A percentile compares a stretch with the other conserved stretches of the same genome.
phyloP scores from a whole-genome alignment of 495 filamentous ascomycete genomes.

The Pseudevernia furfuracea region DNA sequence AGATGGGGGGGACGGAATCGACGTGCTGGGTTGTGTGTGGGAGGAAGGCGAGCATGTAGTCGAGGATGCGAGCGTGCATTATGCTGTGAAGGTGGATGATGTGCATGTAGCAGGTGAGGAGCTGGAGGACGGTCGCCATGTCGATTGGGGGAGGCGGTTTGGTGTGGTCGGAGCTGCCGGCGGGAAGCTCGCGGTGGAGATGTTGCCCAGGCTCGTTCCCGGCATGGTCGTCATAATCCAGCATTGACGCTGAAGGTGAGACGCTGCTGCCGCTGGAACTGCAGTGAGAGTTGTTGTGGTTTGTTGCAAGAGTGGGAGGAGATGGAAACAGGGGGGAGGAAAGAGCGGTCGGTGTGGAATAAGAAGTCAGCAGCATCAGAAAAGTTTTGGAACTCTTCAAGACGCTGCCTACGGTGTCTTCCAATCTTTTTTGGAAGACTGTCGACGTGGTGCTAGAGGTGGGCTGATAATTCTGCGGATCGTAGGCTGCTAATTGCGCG shows the following conservation, averaged over 20 bases:
- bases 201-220: background rate
- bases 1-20: conserved; percentile 11
- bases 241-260: conserved; percentile 4
- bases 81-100: conserved; percentile 19
- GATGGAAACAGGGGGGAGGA: background rate
- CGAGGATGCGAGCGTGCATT: conserved; percentile 13
- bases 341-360: background rate
- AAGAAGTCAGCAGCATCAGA: conserved; percentile 12
- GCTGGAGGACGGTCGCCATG: conserved; percentile 17
- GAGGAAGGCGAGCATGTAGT: conserved; percentile 7
- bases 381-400: conserved; percentile 17
- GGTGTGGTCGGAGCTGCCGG: background rate
- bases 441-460: background rate
- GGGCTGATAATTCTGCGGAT: background rate
- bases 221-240: conserved; percentile 8
- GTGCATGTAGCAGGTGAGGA: conserved; percentile 20
- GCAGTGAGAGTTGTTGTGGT: background rate
- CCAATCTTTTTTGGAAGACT: conserved; percentile 7
- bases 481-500: conserved; percentile 4
- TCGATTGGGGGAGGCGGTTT: background rate
- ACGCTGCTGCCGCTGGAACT: conserved; percentile 8
- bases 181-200: background rate
- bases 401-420: conserved; percentile 14
- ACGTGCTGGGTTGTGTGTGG: background rate
- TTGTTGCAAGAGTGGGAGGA: background rate